Base-by-base conservation (phyloP, 1,139 yeast species). In the Waltiozyma sp. region DNA sequence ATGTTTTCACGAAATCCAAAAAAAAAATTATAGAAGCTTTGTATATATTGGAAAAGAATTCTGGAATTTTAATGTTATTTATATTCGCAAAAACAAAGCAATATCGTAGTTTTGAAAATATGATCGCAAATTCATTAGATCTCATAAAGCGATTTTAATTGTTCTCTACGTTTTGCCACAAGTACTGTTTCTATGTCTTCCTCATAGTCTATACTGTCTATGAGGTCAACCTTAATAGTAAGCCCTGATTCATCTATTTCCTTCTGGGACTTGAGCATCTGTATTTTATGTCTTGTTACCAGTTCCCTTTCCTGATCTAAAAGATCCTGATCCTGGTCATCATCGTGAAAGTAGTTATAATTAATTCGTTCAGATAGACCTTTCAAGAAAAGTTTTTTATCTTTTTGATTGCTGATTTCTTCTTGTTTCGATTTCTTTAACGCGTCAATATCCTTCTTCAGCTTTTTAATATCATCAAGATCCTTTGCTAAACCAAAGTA, bases 401-500 rank as follows among this genome's bases (percentile, higher is more conserved):
- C 31, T 37, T 43, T 45, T 26, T 45, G 48, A 26, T 42, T 47
- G 31, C 46, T 45, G 47, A 47, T 44, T 46, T 52, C 61, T 42
- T 49, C 52, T 39, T 51, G 54, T 41, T 52, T 52, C 21, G 49
- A 55, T 31, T 46, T 42, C 45, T 43, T 44, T 5, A 35, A 19
- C 7, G n/a, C 14, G 16, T 35, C 37, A 21, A 49, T 55, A 34
- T 46, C 45, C 43, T 51, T 51, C 46, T 63, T 65, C 33, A 77
- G 50, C 47, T 73, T 72, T 47, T 75, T 72, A 4, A 82, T 89
- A 50, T 86, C 95, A 0, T 89, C 85, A 14, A 88, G 62, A 40
- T 86, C 93, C 43, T 76, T 70, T 0, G 96, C 95, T 40, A 95
- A 63, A 0, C 96, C 96, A 62, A 77, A 88, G 59, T 85, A 88